A percentile compares a stretch with the other conserved stretches of the same genome.
These are phyloP conservation scores for Nidula microcarpa DNA, from an alignment of 768 basidiomycete species.

Conservation along the genomic window DNA sequence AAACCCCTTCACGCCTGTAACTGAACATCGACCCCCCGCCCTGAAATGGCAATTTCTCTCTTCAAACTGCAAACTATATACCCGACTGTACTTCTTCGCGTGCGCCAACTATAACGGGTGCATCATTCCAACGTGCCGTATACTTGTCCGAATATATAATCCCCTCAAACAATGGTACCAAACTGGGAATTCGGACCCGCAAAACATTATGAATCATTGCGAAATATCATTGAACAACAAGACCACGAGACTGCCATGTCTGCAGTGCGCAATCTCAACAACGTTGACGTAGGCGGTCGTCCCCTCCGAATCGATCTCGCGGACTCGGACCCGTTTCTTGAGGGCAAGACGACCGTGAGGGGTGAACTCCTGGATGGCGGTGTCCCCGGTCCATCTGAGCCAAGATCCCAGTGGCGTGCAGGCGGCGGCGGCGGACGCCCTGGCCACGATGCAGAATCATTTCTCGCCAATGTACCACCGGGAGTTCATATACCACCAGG, in stretches of 20 bases:
- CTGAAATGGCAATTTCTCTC: background rate
- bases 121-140: background rate
- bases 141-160: background rate
- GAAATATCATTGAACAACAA: constrained; percentile 20
- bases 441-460: constrained; percentile 44
- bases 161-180: background rate
- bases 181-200: background rate
- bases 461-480: constrained; percentile 66
- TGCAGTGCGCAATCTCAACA: constrained; percentile 95
- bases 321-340: constrained; percentile 88
- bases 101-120: background rate
- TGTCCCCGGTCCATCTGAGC: constrained; percentile 51
- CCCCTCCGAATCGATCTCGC: constrained; percentile 92
- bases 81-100: background rate
- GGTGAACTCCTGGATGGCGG: constrained; percentile 78
- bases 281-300: constrained; percentile 87
- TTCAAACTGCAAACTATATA: background rate
- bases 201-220: background rate
- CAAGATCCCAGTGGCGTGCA: constrained; percentile 50
- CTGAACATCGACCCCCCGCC: background rate
- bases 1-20: no score
- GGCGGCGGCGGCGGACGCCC: constrained; percentile 27
- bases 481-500: constrained; percentile 77
- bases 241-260: constrained; percentile 96
- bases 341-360: constrained; percentile 85